Conservation (phyloP, 306 rosid species). For the Elaeagnus macrophylla region DNA sequence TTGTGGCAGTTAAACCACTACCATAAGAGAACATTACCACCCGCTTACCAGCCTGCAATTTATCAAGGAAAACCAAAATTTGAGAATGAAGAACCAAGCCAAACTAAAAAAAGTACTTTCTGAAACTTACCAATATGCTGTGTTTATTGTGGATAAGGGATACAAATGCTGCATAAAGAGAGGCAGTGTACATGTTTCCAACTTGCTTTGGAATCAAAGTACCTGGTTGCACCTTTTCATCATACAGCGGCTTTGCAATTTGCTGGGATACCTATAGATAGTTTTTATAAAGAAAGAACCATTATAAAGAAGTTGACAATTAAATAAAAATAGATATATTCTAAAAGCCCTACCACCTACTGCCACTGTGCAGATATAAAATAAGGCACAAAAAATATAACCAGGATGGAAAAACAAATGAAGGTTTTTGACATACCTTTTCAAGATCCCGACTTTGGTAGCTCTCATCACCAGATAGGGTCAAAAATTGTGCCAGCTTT, state of each 20-base stretch:
- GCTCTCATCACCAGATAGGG: slow-evolving; percentile 68
- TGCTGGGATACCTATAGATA: slow-evolving; percentile 60
- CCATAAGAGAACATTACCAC: slow-evolving; percentile 78
- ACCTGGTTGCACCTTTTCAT: slow-evolving; percentile 69
- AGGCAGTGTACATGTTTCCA: slow-evolving; percentile 93
- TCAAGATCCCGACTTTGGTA: slow-evolving; percentile 91
- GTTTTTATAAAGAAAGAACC: background rate
- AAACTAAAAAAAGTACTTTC: background rate
- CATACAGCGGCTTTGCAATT: slow-evolving; percentile 65
- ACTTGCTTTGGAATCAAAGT: slow-evolving; percentile 83
- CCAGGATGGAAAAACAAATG: no score
- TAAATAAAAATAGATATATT: no score
- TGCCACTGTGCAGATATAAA: no score
- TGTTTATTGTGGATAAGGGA: slow-evolving; percentile 74
- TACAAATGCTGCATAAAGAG: slow-evolving; percentile 85
- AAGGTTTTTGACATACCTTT: no score
- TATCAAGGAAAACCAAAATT: slow-evolving; percentile 7
- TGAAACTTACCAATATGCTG: slow-evolving; percentile 48
- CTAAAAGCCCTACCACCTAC: no score
- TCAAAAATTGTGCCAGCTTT: slow-evolving; percentile 58
- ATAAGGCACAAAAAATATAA: no score
- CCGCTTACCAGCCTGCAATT: slow-evolving; percentile 57
- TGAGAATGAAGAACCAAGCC: slow-evolving; percentile 17
- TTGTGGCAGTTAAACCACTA: slow-evolving; percentile 73
- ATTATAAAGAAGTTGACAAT: no score